Conservation (phyloP, 2,329 filamentous ascomycete genomes). For the Myriangium duriaei region DNA sequence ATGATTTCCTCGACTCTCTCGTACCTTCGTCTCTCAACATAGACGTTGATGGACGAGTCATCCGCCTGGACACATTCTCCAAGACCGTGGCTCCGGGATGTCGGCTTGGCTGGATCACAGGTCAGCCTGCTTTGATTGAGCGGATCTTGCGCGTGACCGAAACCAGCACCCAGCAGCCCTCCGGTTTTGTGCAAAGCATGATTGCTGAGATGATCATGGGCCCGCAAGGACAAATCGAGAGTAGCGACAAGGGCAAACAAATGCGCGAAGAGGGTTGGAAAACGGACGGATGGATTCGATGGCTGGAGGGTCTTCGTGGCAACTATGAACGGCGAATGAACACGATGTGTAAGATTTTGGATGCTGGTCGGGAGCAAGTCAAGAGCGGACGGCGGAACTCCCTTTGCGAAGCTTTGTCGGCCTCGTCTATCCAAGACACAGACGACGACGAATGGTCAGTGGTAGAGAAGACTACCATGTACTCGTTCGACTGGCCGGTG, state of each 20-base stretch:
- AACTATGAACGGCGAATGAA: constrained; percentile 79
- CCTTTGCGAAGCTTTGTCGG: constrained; percentile 20
- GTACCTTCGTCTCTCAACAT: constrained; percentile 70
- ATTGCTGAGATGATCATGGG: constrained; percentile 67
- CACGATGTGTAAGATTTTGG: constrained; percentile 61
- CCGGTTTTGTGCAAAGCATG: constrained; percentile 78
- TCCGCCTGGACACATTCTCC: constrained; percentile 85
- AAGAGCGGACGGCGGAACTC: constrained; percentile 42
- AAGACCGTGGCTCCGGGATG: constrained; percentile 88
- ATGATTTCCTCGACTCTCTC: constrained; percentile 68
- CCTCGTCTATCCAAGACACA: constrained; percentile 20
- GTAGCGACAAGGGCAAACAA: constrained; percentile 34
- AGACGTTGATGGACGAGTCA: constrained; percentile 74
- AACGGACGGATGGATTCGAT: constrained; percentile 76
- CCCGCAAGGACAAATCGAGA: constrained; percentile 34
- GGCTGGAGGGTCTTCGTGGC: constrained; percentile 73
- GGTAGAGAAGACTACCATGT: constrained; percentile 60
- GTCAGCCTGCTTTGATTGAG: constrained; percentile 66
- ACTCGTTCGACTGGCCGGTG: constrained; percentile 65
- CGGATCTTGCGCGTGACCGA: constrained; percentile 64
- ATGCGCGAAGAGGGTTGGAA: constrained; percentile 54
- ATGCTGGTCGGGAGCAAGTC: constrained; percentile 52
- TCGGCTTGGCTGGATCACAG: constrained; percentile 81
- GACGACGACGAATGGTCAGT: constrained; percentile 56
- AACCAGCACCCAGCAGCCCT: constrained; percentile 67